Base-by-base conservation (phyloP, 768 basidiomycete genomes). In the Coprinopsis cinerea region DNA sequence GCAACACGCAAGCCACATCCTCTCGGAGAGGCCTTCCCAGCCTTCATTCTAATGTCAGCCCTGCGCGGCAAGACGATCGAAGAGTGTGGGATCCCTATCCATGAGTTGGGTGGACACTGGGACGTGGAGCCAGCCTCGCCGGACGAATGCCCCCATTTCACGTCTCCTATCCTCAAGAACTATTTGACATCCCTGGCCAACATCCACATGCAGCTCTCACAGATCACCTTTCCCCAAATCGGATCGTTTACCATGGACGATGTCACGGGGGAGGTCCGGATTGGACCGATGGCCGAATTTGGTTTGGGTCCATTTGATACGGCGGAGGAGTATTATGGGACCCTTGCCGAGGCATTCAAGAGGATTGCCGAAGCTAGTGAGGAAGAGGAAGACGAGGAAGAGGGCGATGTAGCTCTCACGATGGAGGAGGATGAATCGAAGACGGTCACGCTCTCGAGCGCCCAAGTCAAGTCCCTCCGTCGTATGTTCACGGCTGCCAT, bases 1-100 rank as follows among this genome's bases (percentile, higher is more conserved):
- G n/a, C n/a, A n/a, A 59, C 23, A 48, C 67, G 35, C 58, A 67
- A 17, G 54, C 58, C 52, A 64, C 56, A 71, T 53, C 71, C 69
- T 1, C 61, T 72, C 11, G 69, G 71, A 1, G 57, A 65, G 23
- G 57, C 64, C 5, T 67, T 68, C 49, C 69, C 71, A 17, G 67
- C 71, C 9, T 72, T 72, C 49, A 69, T 72, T 15, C 58, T 72
- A 36, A 72, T 71, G 71, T 67, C 67, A 7, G 67, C 71, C 1
- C 63, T 71, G 46, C 63, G 59, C 10, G 71, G 71, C 2, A 67
- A 64, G 40, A 71, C 71, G 13, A 71, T 72, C 32, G 71, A 69
- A 47, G 71, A 72, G 50, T 67, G 66, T 47, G 71, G 71, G 15
- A 67, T 72, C 45, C 63, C 64, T 7, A 65, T 67, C 36, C 61